Conservation (phyloP, 208 protist species). For the Blastocrithidia nonstop region DNA sequence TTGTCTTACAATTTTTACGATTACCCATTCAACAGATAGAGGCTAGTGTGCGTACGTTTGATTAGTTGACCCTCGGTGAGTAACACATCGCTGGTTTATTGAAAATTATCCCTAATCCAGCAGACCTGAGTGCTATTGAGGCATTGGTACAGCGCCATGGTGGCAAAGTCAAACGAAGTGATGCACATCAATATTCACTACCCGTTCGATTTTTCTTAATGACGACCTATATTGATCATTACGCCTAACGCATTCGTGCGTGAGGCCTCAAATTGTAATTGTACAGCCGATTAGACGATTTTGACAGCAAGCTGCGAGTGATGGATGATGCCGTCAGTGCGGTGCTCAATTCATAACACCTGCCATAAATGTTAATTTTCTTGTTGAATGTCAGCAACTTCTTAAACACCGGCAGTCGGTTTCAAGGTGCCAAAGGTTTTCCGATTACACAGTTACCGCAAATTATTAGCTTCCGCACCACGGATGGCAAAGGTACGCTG, state of each 20-base stretch:
- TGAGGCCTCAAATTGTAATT: constrained; percentile 61
- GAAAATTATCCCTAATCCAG: constrained; percentile 48
- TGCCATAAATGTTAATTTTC: constrained; percentile 38
- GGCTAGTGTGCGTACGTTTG: constrained; percentile 50
- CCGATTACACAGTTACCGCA: constrained; percentile 47
- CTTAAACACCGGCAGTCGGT: constrained; percentile 60
- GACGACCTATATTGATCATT: constrained; percentile 47
- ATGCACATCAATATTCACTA: constrained; percentile 26
- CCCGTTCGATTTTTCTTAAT: constrained; percentile 65
- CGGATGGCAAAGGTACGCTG: constrained; percentile 41
- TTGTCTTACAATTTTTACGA: constrained; percentile 62
- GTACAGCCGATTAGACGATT: constrained; percentile 19
- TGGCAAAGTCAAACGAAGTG: constrained; percentile 2
- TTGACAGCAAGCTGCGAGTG: constrained; percentile 28
- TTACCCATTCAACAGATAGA: constrained; percentile 62
- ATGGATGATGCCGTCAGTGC: constrained; percentile 18
- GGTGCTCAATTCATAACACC: constrained; percentile 19
- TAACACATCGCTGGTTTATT: constrained; percentile 37
- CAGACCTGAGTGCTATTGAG: constrained; percentile 36
- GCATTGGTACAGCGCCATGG: constrained; percentile 20
- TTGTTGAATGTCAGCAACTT: constrained; percentile 60
- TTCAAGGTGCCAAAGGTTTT: constrained; percentile 57
- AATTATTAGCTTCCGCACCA: constrained; percentile 51
- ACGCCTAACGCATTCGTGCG: constrained; percentile 46
- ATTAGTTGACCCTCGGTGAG: constrained; percentile 55